Evolutionary conservation across 805 yeast genomes (phyloP).

Genomic region (Lipomyces spencermartinsiae): DNA sequence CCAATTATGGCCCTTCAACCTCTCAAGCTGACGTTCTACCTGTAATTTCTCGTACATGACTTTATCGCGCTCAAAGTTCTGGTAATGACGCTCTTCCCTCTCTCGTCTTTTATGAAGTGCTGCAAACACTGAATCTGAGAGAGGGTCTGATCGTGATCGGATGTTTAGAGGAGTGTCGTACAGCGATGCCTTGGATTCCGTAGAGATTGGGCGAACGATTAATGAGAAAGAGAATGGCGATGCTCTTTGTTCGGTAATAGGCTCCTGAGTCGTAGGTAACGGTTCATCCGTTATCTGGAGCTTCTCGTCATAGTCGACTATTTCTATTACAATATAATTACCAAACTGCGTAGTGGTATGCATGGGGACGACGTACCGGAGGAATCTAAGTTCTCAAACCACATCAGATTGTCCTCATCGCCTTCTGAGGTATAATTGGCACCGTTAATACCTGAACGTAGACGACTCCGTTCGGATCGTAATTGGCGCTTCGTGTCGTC

Average conservation of each 20-base stretch:
- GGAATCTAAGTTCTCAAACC: slow-evolving; percentile 27
- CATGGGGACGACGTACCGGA: slow-evolving; percentile 10
- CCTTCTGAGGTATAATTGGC: neutral
- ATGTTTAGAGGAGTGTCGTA: slow-evolving; percentile 17
- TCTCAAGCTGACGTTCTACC: slow-evolving; percentile 31
- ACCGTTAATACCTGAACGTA: neutral
- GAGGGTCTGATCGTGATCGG: slow-evolving; percentile 27
- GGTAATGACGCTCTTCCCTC: slow-evolving; percentile 35
- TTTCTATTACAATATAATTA: slow-evolving; percentile 9
- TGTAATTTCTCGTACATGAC: slow-evolving; percentile 34
- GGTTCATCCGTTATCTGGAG: slow-evolving; percentile 16
- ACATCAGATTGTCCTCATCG: slow-evolving; percentile 21
- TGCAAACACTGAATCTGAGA: slow-evolving; percentile 19
- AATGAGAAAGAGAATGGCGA: neutral
- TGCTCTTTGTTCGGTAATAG: neutral
- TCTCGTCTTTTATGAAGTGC: slow-evolving; percentile 23
- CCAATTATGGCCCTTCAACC: slow-evolving; percentile 31
- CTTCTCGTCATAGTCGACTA: slow-evolving; percentile 14
- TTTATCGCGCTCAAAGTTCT: slow-evolving; percentile 33
- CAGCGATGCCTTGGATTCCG: slow-evolving; percentile 1
- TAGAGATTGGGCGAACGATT: neutral
- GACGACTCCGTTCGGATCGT: slow-evolving; percentile 3
- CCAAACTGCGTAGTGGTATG: neutral
- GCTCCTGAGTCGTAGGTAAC: neutral
- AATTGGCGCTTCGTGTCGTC: slow-evolving; percentile 7